phyloP scores from a whole-genome alignment of 768 basidiomycete genomes.

The Lactifluus volemus region DNA sequence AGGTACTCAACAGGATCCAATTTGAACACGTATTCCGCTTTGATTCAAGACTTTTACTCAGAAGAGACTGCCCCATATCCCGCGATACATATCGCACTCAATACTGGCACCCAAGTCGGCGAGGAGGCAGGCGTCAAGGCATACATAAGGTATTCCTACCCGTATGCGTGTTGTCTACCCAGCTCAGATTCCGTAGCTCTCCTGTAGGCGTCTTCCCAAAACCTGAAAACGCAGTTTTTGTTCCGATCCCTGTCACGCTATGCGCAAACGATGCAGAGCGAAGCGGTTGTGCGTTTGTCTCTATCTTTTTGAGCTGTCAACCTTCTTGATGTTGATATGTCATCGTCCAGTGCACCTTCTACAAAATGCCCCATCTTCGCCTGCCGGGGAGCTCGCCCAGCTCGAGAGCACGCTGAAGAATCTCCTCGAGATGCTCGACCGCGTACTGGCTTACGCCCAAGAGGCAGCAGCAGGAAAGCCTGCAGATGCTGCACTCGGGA shows the following conservation, averaged over 20 bases:
- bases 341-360: slow-evolving; percentile 63
- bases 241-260: slow-evolving; percentile 84
- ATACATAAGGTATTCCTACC: slow-evolving; percentile 57
- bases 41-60: slow-evolving; percentile 97
- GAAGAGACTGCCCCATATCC: slow-evolving; percentile 84
- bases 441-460: slow-evolving; percentile 78
- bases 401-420: slow-evolving; percentile 64
- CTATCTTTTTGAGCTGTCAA: neutral
- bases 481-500: slow-evolving; percentile 79
- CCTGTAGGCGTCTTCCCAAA: slow-evolving; percentile 85
- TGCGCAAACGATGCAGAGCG: slow-evolving; percentile 78
- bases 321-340: neutral
- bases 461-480: slow-evolving; percentile 67
- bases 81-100: slow-evolving; percentile 85
- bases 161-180: neutral
- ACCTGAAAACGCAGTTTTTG: slow-evolving; percentile 91
- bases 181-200: slow-evolving; percentile 39
- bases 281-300: slow-evolving; percentile 60
- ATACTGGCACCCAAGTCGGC: slow-evolving; percentile 66
- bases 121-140: slow-evolving; percentile 71
- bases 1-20: slow-evolving; percentile 92
- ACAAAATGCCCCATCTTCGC: slow-evolving; percentile 34
- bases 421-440: slow-evolving; percentile 73
- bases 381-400: slow-evolving; percentile 57
- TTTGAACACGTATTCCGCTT: slow-evolving; percentile 89